Evolutionary conservation across 306 rosid species (phyloP), one percentile per base, ranked within the genome.

Genomic region (Dryas octopetala): DNA sequence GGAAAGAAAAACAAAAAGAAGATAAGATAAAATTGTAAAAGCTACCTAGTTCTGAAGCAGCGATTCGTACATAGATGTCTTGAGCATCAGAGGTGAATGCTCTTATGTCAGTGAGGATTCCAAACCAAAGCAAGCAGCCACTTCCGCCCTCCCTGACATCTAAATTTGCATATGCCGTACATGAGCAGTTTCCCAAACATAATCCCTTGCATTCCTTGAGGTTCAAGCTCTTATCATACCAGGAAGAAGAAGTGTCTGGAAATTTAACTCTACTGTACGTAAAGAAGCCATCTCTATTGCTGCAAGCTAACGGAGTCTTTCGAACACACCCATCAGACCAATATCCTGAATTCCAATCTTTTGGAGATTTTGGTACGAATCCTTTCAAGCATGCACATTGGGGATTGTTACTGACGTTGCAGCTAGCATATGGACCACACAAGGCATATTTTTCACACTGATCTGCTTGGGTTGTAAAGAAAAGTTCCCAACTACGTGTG

Each of bases 321-420:
- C 84, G 78, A 61, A 79, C 57, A 67, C 91, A 90, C 19, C 92
- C 85, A 52, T 41, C 57, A 4, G 63, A 81, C 87, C 87, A 85
- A 26, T 73, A 76, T 1, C 77, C 51, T 1, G 3, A 54, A 1
- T 48, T 57, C 86, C 83, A 79, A 5, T 75, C 86, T 46, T 68
- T 55, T 0, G 1, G 9, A n/a, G 85, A 77, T 47, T 49, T 78
- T 0, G 91, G 80, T 38, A 32, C 58, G 66, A 82, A 90, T 74
- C 93, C 93, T 9, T 15, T 66, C 60, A 86, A 72, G 66, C 91
- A 90, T 10, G 77, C 73, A 23, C 96, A 88, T 14, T 74, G 11
- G 2, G 93, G 85, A 12, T 76, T 6, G 0, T 0, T 66, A 15
- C 67, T 23, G 0, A 3, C 3, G 74, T 71, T 74, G 73, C 90